Percentiles rank a stretch among this genome's conserved stretches.
Conservation (phyloP, 345 rosid species). For the Angophora floribunda region DNA sequence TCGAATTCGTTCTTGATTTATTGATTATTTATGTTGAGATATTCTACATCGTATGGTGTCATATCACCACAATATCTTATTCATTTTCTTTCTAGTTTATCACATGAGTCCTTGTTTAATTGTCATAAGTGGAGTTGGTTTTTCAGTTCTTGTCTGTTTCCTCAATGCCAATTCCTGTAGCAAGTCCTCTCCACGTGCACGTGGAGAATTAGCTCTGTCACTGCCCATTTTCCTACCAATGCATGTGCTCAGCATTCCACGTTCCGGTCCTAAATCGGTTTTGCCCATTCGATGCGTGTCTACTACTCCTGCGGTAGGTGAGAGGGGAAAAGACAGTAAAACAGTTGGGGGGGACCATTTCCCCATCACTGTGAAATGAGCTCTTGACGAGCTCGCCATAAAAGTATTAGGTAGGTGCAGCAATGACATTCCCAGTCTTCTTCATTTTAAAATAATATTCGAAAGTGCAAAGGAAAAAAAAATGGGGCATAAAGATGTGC, state of each 20-base stretch:
- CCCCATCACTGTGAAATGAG: too few relatives aligned
- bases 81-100: too few relatives aligned
- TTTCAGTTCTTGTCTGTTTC: neutral
- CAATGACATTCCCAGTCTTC: neutral
- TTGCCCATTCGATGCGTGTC: too few relatives aligned
- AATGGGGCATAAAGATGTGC: neutral
- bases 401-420: neutral
- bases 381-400: too few relatives aligned
- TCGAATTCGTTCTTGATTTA: too few relatives aligned
- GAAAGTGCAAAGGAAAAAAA: neutral
- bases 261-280: neutral
- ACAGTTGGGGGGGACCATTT: too few relatives aligned
- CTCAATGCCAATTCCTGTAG: neutral
- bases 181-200: neutral
- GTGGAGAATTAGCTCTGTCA: neutral
- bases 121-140: neutral
- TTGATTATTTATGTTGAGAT: too few relatives aligned
- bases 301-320: too few relatives aligned
- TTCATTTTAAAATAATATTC: too few relatives aligned
- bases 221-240: neutral
- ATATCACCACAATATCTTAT: too few relatives aligned
- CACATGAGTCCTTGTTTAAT: neutral
- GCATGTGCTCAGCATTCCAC: neutral
- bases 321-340: too few relatives aligned
- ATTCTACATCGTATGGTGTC: too few relatives aligned